phyloP scores from a whole-genome alignment of 352 stramenopile genomes.

The Pythium grandisporangium region DNA sequence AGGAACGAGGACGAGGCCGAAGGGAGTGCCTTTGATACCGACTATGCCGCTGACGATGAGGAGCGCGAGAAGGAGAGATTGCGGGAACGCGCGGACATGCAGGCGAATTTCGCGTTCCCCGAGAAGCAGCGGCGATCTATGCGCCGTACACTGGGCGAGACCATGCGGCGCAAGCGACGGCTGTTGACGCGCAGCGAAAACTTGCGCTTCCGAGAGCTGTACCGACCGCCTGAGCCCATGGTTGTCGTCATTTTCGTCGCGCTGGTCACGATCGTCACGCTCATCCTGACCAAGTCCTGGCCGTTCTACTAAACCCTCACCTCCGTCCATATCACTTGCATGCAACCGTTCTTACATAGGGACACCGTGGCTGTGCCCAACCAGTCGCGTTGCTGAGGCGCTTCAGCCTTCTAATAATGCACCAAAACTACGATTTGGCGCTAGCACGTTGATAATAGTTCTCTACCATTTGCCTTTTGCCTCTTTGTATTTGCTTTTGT shows the following conservation, averaged over 20 bases:
- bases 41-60: slow-evolving; percentile 16
- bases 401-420: too few relatives aligned
- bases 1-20: slow-evolving; percentile 12
- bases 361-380: too few relatives aligned
- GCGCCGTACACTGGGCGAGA: slow-evolving; percentile 23
- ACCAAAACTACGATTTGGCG: too few relatives aligned
- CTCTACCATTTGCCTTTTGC: too few relatives aligned
- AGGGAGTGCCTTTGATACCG: slow-evolving; percentile 19
- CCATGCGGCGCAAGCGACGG: slow-evolving; percentile 50
- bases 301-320: slow-evolving; percentile 40
- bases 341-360: neutral
- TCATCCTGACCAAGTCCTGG: slow-evolving; percentile 72
- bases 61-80: slow-evolving; percentile 10
- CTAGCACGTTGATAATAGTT: too few relatives aligned
- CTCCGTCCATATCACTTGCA: neutral
- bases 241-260: slow-evolving; percentile 41
- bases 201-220: slow-evolving; percentile 67
- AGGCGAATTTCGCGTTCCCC: slow-evolving; percentile 35
- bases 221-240: slow-evolving; percentile 53
- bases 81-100: slow-evolving; percentile 31
- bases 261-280: slow-evolving; percentile 49
- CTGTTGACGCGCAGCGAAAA: slow-evolving; percentile 64
- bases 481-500: too few relatives aligned
- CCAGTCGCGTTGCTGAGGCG: too few relatives aligned
- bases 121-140: slow-evolving; percentile 24